These are phyloP conservation scores for Phytopythium sindhum DNA, from an alignment of 352 stramenopile genomes.

Conservation along the genomic window DNA sequence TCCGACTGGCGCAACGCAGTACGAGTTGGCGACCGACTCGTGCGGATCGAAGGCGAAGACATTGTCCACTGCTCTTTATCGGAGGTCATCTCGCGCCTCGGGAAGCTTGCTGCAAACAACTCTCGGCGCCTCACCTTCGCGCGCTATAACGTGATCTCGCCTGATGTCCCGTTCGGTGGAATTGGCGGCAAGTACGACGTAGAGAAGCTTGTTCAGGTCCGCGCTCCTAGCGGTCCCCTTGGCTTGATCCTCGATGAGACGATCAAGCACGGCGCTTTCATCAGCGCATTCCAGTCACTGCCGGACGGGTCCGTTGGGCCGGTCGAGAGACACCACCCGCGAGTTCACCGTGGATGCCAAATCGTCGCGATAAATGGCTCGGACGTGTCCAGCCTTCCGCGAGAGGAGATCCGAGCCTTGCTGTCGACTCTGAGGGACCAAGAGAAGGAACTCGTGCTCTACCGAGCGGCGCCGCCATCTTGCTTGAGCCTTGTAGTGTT, in stretches of 20 bases:
- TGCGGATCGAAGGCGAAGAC: constrained; percentile 48
- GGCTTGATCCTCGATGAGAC: constrained; percentile 43
- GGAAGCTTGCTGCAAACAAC: constrained; percentile 33
- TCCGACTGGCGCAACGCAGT: constrained; percentile 20
- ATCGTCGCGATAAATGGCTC: constrained; percentile 52
- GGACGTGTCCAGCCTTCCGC: constrained; percentile 34
- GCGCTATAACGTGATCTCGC: constrained; percentile 32
- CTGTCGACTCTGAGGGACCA: constrained; percentile 34
- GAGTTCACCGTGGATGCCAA: constrained; percentile 49
- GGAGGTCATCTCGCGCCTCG: constrained; percentile 43
- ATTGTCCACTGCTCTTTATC: constrained; percentile 34
- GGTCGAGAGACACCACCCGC: constrained; percentile 15
- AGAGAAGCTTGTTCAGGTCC: constrained; percentile 46
- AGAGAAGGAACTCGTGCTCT: constrained; percentile 58
- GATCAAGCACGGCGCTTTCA: constrained; percentile 36
- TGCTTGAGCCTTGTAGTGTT: constrained; percentile 30
- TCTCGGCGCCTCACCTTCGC: constrained; percentile 42
- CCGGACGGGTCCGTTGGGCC: constrained; percentile 34
- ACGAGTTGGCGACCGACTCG: constrained; percentile 40
- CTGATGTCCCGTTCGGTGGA: constrained; percentile 2
- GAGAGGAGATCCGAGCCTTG: constrained; percentile 34
- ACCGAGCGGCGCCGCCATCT: constrained; percentile 20
- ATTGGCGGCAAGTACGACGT: constrained; percentile 30
- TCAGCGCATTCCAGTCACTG: constrained; percentile 47
- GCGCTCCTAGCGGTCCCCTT: constrained; percentile 38